These are phyloP conservation scores for Dactylorhiza incarnata DNA, from an alignment of 106 monocot species.

Conservation along the genomic window DNA sequence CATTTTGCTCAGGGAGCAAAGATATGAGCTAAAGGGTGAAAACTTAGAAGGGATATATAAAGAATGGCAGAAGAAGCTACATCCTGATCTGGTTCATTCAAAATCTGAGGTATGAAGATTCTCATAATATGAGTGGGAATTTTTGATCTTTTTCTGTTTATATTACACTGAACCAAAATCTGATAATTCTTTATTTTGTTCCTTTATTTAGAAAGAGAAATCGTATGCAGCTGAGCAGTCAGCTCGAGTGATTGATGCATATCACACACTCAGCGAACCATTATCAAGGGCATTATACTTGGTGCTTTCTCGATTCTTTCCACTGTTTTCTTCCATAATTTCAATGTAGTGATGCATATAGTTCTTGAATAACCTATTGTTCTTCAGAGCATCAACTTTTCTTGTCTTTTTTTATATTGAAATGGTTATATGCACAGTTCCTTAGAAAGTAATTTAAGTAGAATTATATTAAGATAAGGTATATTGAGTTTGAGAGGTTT, in stretches of 20 bases:
- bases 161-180: not conserved
- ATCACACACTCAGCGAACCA: slow-evolving; percentile 55
- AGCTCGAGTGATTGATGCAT: slow-evolving; percentile 83
- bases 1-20: slow-evolving; percentile 31
- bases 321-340: too few species aligned
- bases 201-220: slow-evolving; percentile 56
- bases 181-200: not conserved
- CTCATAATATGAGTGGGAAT: not conserved
- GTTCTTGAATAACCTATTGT: not conserved
- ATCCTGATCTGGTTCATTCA: slow-evolving; percentile 88
- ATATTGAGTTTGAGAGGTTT: too few species aligned
- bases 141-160: not conserved
- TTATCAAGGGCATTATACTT: slow-evolving; percentile 78
- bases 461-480: too few species aligned
- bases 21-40: slow-evolving; percentile 34
- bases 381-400: not conserved
- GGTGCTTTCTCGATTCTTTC: slow-evolving; percentile 20
- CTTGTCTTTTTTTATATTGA: not conserved
- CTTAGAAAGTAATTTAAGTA: too few species aligned
- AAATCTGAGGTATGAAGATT: slow-evolving; percentile 58
- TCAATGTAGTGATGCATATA: too few species aligned
- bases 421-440: too few species aligned
- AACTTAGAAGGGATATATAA: slow-evolving; percentile 82
- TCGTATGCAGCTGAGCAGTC: slow-evolving; percentile 80
- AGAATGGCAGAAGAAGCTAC: slow-evolving; percentile 97